A percentile compares a stretch with the other conserved stretches of the same genome.
Conservation (phyloP, 495 filamentous ascomycete genomes). For the Talaromyces trachyspermus region DNA sequence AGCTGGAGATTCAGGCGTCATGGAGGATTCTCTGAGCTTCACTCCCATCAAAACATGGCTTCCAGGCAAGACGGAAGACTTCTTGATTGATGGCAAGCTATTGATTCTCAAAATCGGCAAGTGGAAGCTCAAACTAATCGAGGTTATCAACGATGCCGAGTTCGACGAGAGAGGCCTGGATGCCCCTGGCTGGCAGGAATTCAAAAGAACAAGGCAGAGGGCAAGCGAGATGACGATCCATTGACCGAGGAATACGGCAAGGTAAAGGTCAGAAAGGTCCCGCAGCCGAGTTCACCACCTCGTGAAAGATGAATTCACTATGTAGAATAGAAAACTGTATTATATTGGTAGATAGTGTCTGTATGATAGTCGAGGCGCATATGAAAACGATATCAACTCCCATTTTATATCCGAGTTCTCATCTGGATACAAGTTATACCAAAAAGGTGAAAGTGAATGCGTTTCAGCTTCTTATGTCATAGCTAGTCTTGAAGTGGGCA, state of each 20-base stretch:
- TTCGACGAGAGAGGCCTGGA: constrained; percentile 40
- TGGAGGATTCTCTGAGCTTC: constrained; percentile 55
- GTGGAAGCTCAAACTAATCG: constrained; percentile 67
- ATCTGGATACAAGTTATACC: too few relatives aligned
- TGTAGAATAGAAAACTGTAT: neutral
- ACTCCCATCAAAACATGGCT: constrained; percentile 53
- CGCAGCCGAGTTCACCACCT: too few relatives aligned
- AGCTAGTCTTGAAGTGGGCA: too few relatives aligned
- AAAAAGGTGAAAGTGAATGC: too few relatives aligned
- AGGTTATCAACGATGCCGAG: constrained; percentile 65
- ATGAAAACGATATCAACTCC: neutral
- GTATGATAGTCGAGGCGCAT: neutral
- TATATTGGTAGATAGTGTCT: neutral
- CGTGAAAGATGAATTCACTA: too few relatives aligned
- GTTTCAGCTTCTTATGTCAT: too few relatives aligned
- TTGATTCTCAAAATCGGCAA: constrained; percentile 72
- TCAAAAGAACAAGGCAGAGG: constrained; percentile 6
- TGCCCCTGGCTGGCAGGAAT: constrained; percentile 35
- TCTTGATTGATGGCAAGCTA: constrained; percentile 53
- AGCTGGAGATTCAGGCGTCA: constrained; percentile 44
- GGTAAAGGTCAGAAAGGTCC: too few relatives aligned
- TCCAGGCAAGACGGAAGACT: constrained; percentile 48
- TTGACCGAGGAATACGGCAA: too few relatives aligned
- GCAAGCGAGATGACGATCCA: too few relatives aligned
- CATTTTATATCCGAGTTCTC: neutral